These are phyloP conservation scores for Microdochium nivale DNA, from an alignment of 2,329 filamentous ascomycete species.

Conservation along the genomic window DNA sequence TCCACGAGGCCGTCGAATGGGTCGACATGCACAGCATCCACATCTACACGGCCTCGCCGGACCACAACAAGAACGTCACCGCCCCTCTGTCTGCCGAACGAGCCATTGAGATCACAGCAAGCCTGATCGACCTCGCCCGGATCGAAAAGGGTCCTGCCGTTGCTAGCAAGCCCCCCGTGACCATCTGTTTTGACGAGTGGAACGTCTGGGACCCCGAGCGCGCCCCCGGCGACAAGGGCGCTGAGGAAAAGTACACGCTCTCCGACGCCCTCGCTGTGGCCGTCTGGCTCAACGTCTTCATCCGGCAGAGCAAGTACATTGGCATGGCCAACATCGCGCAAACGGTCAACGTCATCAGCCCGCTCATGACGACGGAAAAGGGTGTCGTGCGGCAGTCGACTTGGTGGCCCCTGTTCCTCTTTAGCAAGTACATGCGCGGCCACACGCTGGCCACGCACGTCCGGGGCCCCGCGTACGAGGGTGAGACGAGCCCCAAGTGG, in stretches of 20 bases:
- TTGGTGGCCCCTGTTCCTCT: slow-evolving; percentile 67
- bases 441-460: slow-evolving; percentile 60
- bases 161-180: slow-evolving; percentile 46
- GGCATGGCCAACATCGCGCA: slow-evolving; percentile 77
- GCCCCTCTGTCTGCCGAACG: slow-evolving; percentile 64
- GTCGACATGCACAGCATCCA: slow-evolving; percentile 80
- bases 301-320: slow-evolving; percentile 61
- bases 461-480: slow-evolving; percentile 52
- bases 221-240: slow-evolving; percentile 62
- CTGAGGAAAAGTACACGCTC: slow-evolving; percentile 66
- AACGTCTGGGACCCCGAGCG: slow-evolving; percentile 72
- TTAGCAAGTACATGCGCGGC: slow-evolving; percentile 66
- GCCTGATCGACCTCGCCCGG: slow-evolving; percentile 63
- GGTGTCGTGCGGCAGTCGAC: slow-evolving; percentile 64
- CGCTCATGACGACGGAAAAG: slow-evolving; percentile 59
- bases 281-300: slow-evolving; percentile 68
- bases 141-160: slow-evolving; percentile 58
- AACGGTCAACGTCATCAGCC: slow-evolving; percentile 69
- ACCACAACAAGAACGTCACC: slow-evolving; percentile 42
- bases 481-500: slow-evolving; percentile 58
- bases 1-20: slow-evolving; percentile 58
- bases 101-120: slow-evolving; percentile 61
- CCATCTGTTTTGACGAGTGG: slow-evolving; percentile 80
- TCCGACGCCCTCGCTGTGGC: slow-evolving; percentile 69
- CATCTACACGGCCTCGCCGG: slow-evolving; percentile 55